Conservation (phyloP, 371 early-diverging fungal species). For the Blakeslea trispora region DNA sequence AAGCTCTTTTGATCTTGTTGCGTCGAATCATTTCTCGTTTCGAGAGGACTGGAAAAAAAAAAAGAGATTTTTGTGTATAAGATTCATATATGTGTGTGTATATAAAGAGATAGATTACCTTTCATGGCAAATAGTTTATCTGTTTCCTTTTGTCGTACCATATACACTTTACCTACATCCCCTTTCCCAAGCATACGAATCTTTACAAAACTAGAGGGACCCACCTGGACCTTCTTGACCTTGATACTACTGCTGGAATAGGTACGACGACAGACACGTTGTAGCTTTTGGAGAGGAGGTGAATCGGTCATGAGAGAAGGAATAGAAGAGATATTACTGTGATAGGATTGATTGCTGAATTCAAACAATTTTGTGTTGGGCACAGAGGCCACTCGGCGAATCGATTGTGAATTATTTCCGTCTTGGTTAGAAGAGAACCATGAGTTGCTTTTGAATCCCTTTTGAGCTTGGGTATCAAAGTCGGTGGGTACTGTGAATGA, state of each 20-base stretch:
- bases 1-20: conserved; percentile 93
- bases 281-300: conserved; percentile 16
- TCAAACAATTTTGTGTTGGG: conserved; percentile 36
- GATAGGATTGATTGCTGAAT: conserved; percentile 14
- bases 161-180: conserved; percentile 93
- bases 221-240: conserved; percentile 75
- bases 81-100: too few relatives aligned
- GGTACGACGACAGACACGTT: conserved; percentile 46
- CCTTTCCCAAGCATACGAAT: conserved; percentile 89
- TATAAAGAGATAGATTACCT: conserved; percentile 50
- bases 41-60: conserved; percentile 64
- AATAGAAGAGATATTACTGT: conserved; percentile 27
- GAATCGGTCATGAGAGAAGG: conserved; percentile 21
- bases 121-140: conserved; percentile 91
- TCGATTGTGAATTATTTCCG: conserved; percentile 29
- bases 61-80: too few relatives aligned
- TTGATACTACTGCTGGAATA: conserved; percentile 79
- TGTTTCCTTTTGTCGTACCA: conserved; percentile 83
- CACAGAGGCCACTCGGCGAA: conserved; percentile 57
- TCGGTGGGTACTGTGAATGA: conserved; percentile 37
- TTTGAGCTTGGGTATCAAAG: conserved; percentile 33
- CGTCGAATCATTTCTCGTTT: conserved; percentile 95
- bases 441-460: conserved; percentile 43
- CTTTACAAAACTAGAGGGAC: conserved; percentile 82
- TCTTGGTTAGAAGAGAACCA: conserved; percentile 43